phyloP scores from a whole-genome alignment of 2,329 filamentous ascomycete species.

The Reticulascus tulasneorum region DNA sequence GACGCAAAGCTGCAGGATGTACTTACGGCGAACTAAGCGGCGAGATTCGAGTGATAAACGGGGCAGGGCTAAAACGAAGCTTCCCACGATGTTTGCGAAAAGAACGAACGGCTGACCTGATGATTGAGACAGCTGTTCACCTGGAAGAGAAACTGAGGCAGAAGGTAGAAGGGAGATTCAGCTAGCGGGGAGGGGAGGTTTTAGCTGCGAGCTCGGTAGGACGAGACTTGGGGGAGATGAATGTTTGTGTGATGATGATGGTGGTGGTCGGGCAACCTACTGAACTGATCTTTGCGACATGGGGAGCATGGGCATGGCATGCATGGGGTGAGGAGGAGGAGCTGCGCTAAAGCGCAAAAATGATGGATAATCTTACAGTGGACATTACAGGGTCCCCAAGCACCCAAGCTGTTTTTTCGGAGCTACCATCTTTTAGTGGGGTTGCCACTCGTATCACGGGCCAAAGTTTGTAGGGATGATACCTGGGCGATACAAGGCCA shows the following conservation, averaged over 20 bases:
- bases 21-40: slow-evolving; percentile 13
- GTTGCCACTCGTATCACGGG: no score
- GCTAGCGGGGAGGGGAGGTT: slow-evolving; percentile 14
- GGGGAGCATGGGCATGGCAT: slow-evolving; percentile 1
- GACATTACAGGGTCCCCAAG: slow-evolving; percentile 7
- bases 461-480: slow-evolving; percentile 3
- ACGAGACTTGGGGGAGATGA: slow-evolving; percentile 4
- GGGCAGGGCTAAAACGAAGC: slow-evolving; percentile 11
- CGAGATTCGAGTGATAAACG: slow-evolving; percentile 5
- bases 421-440: slow-evolving; percentile 9
- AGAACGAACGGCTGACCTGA: slow-evolving; percentile 1
- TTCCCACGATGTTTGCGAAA: slow-evolving; percentile 6
- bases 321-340: slow-evolving; percentile 3
- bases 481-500: slow-evolving; percentile 14
- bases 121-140: no score
- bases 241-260: slow-evolving; percentile 9
- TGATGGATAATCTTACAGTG: slow-evolving; percentile 11
- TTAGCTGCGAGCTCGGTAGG: slow-evolving; percentile 12
- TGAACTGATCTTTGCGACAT: slow-evolving; percentile 7
- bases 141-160: slow-evolving; percentile 2
- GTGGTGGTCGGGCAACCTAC: slow-evolving; percentile 12
- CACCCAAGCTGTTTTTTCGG: slow-evolving; percentile 6
- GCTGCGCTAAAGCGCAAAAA: background rate
- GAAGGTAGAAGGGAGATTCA: slow-evolving; percentile 4
- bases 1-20: slow-evolving; percentile 9